phyloP scores from a whole-genome alignment of 441 rosid species.

The Brassica balearica region DNA sequence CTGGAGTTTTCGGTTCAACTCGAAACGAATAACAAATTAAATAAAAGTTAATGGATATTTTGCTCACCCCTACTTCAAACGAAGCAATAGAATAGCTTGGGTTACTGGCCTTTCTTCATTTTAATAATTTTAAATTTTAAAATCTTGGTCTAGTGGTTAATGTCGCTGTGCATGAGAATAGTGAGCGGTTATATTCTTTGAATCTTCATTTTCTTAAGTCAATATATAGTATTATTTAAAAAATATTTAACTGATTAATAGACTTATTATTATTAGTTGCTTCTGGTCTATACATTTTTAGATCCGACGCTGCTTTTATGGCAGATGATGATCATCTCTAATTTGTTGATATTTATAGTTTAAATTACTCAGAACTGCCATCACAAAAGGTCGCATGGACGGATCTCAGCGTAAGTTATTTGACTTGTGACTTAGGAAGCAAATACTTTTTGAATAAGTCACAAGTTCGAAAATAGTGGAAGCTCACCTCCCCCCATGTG shows the following conservation, averaged over 20 bases:
- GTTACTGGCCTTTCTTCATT: no score
- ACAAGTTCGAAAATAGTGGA: constrained; percentile 34
- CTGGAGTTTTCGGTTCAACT: no score
- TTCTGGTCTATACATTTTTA: not conserved
- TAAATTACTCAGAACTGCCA: not conserved
- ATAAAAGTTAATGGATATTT: no score
- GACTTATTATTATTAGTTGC: not conserved
- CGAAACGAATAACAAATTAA: no score
- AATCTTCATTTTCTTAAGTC: not conserved
- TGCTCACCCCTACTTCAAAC: no score
- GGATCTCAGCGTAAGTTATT: not conserved
- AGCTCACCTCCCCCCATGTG: constrained; percentile 42
- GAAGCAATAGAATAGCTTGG: no score
- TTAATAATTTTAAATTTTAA: no score
- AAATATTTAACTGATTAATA: not conserved
- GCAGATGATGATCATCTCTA: constrained; percentile 4
- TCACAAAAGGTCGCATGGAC: not conserved
- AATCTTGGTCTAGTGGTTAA: not conserved
- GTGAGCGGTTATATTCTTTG: not conserved
- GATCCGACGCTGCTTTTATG: not conserved
- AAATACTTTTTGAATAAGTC: constrained; percentile 38
- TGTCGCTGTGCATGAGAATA: not conserved
- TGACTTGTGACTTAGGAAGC: constrained; percentile 20
- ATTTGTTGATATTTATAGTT: not conserved
- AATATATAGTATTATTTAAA: not conserved